Evolutionary conservation across 176 grass and related monocot genomes (phyloP).

Genomic region (Secale cereale): DNA sequence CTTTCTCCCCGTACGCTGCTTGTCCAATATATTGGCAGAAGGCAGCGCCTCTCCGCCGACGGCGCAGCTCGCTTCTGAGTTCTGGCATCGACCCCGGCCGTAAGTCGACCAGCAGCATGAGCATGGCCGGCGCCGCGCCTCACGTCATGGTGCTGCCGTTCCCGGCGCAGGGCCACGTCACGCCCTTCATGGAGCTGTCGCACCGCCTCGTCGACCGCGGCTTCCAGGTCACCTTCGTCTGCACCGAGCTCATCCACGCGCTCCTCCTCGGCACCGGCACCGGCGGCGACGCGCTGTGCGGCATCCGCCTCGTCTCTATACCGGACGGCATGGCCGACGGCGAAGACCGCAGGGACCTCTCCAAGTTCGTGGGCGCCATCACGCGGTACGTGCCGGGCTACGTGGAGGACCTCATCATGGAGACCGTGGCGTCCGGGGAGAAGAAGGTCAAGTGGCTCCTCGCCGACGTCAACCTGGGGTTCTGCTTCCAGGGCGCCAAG

Average conservation of each 20-base stretch:
- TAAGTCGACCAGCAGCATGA: no score
- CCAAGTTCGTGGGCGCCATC: conserved; percentile 34
- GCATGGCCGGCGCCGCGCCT: not conserved
- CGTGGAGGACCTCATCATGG: conserved; percentile 25
- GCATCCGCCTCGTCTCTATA: conserved; percentile 51
- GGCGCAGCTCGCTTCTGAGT: no score
- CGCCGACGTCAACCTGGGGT: conserved; percentile 46
- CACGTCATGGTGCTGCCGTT: conserved; percentile 66
- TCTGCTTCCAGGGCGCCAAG: conserved; percentile 38
- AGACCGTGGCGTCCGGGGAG: not conserved
- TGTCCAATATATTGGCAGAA: no score
- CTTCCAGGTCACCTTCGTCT: conserved; percentile 64
- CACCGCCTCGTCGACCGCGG: conserved; percentile 57
- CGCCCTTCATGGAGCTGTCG: conserved; percentile 68
- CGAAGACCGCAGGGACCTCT: conserved; percentile 55
- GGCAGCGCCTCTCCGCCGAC: no score
- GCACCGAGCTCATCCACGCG: conserved; percentile 50
- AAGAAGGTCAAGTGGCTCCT: conserved; percentile 39
- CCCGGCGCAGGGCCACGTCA: conserved; percentile 90
- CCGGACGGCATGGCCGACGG: conserved; percentile 51
- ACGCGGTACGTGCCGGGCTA: conserved; percentile 1
- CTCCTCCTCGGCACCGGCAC: conserved; percentile 6
- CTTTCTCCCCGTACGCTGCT: no score
- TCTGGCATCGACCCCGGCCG: no score
- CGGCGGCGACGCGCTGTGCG: not conserved